Percentiles rank a stretch among this genome's conserved stretches.
Evolutionary conservation across 129 eudicot genomes (phyloP).

Genomic region (Heracleum sosnowskyi): DNA sequence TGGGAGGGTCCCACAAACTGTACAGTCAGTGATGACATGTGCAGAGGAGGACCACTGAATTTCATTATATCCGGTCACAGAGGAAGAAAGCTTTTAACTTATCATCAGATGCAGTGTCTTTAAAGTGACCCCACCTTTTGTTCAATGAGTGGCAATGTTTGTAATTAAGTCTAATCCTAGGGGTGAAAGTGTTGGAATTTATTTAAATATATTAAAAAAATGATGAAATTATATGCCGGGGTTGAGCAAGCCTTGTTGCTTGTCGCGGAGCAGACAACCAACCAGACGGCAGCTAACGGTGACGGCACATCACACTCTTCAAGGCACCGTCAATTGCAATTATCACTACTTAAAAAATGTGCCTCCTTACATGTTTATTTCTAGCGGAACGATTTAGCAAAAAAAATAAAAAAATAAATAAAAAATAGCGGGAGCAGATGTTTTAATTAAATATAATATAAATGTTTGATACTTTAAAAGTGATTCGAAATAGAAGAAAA

Average conservation of each 20-base stretch:
- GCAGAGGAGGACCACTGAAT: conserved; percentile 2
- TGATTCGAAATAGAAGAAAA: no score
- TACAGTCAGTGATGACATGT: conserved; percentile 7
- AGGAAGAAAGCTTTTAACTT: background rate
- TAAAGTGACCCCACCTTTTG: background rate
- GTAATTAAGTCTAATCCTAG: background rate
- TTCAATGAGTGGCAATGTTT: background rate
- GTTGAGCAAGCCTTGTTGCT: conserved; percentile 7
- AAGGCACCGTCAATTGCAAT: conserved; percentile 1
- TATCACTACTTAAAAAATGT: no score
- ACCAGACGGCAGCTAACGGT: conserved; percentile 6
- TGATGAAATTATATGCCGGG: conserved; percentile 1
- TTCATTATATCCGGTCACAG: conserved; percentile 1
- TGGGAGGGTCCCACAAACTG: background rate
- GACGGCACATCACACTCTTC: background rate
- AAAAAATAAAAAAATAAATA: no score
- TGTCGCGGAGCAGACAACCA: conserved; percentile 10
- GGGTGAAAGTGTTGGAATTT: background rate
- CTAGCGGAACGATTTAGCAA: no score
- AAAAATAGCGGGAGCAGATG: no score
- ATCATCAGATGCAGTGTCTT: conserved; percentile 7
- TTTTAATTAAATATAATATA: no score
- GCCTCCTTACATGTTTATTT: no score
- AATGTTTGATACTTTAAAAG: no score
- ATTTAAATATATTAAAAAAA: background rate